Base-by-base conservation (phyloP, 129 eudicot species). In the Ambrosia artemisiifolia region DNA sequence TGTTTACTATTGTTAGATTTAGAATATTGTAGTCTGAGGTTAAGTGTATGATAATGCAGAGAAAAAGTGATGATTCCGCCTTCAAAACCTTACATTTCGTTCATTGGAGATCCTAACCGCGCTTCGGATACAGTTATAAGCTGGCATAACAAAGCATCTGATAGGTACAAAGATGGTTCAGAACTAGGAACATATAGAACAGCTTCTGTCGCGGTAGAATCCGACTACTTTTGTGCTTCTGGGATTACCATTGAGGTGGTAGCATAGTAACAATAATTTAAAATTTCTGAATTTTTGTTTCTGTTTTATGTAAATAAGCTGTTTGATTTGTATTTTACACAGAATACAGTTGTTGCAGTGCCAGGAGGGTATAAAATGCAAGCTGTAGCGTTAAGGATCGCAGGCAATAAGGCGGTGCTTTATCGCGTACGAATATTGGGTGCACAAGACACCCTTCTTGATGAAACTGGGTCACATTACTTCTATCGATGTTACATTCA, bases 321-420 rank as follows among this genome's bases (percentile, higher is more conserved):
- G n/a, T n/a, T n/a, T n/a, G 28, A 24, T 24, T 53, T 12, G 13
- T 17, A 9, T 5, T 5, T 42, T 11, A 48, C 65, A 84, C 83
- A 88, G 96, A 92, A 92, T 35, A 79, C 91, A 11, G 88, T 89
- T 17, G 86, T 79, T 24, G 89, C 87, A 4, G 70, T 56, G 3
- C 70, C 83, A 18, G 93, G 96, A 34, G 80, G 74, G 10, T 63
- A 50, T 2, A 81, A 84, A n/a, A 89, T 78, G 83, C 99, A 94
- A 72, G 99, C 96, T 0, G 99, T 94, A 17, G 99, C 99, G 16
- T 73, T 94, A 70, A 88, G 97, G 70, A 74, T 94, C 14, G 79
- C 91, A 2, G 93, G 97, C 11, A 88, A 90, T 12, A 88, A 79
- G 35, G 92, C 97, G 4, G 65, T 88, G 85, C 76, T 93, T 43